Evolutionary conservation across 2,329 filamentous ascomycete species (phyloP), one percentile per base, ranked within the genome.

Genomic region (Ascochyta koolunga): DNA sequence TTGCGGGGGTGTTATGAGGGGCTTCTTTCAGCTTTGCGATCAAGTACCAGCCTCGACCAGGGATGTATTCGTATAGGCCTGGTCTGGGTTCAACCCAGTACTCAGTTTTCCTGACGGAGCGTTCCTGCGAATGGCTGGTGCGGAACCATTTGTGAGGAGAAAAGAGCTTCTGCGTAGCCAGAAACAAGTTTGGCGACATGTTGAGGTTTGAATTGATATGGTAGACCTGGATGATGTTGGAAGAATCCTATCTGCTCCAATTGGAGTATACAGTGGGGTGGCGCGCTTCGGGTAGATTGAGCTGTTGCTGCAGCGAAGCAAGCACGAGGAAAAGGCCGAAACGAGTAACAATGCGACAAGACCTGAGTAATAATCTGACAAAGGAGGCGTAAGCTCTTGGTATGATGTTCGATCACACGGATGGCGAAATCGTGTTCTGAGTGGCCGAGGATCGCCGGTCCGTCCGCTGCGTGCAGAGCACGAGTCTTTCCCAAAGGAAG

Each of bases 181-280:
- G 64, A 50, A 80, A 79, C 42, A 81, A 76, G 62, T 82, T 82
- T 57, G 80, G 80, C 36, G 80, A 77, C 80, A 82, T 82, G 54
- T 35, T 42, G 50, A 60, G 27, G 44, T 46, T n/a, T 40, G 50
- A 38, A 50, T 40, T 31, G 33, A 27, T 27, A 16, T 32, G 35
- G 31, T 37, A 16, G 21, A 43, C 10, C 51, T 40, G n/a, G 24
- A 38, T 13, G 21, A n/a, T 19, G 47, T 47, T 44, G 49, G 21
- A 41, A 16, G 27, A 42, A 46, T 15, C 24, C 35, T 2, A 31
- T 10, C 33, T 25, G 29, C 33, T 46, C 29, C 45, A 58, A 49
- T 50, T 53, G 50, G 52, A 48, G 54, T 39, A 27, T 27, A 27
- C n/a, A 53, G 48, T 50, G 36, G 52, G 42, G 49, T 47, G 56